Percentiles rank a stretch among this genome's conserved stretches.
These are phyloP conservation scores for Serendipita sp. DNA, from an alignment of 768 basidiomycete genomes.

Conservation along the genomic window DNA sequence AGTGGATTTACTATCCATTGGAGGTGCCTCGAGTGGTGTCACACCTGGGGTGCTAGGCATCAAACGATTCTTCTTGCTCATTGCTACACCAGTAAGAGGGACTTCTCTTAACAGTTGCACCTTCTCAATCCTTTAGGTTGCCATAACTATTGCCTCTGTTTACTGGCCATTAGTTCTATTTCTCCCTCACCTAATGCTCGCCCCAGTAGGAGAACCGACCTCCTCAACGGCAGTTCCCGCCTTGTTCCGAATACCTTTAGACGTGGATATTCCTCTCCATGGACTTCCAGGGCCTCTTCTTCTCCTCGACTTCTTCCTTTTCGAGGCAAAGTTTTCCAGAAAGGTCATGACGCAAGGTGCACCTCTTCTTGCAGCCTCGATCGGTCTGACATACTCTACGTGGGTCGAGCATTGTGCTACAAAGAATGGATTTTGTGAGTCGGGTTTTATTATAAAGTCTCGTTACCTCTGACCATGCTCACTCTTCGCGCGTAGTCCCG, in stretches of 20 bases:
- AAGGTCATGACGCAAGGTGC: slow-evolving; percentile 22
- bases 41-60: slow-evolving; percentile 19
- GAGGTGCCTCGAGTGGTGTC: slow-evolving; percentile 16
- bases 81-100: slow-evolving; percentile 46
- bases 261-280: slow-evolving; percentile 50
- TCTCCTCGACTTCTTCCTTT: slow-evolving; percentile 49
- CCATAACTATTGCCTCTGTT: slow-evolving; percentile 36
- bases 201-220: slow-evolving; percentile 14
- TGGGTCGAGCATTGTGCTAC: slow-evolving; percentile 57
- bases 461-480: slow-evolving; percentile 20
- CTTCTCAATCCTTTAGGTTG: slow-evolving; percentile 24
- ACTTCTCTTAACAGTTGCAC: slow-evolving; percentile 22
- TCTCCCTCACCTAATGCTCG: slow-evolving; percentile 42
- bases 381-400: slow-evolving; percentile 34
- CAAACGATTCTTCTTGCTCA: slow-evolving; percentile 45
- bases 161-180: slow-evolving; percentile 53
- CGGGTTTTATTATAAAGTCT: slow-evolving; percentile 20
- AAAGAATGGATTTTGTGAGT: slow-evolving; percentile 48
- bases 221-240: slow-evolving; percentile 21
- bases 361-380: slow-evolving; percentile 18
- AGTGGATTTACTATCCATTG: slow-evolving; percentile 24
- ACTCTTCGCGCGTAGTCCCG: slow-evolving; percentile 39
- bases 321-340: slow-evolving; percentile 40
- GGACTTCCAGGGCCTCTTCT: slow-evolving; percentile 42
- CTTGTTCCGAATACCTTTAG: slow-evolving; percentile 31